A percentile compares a stretch with the other conserved stretches of the same genome.
Evolutionary conservation across 2,329 filamentous ascomycete species (phyloP).

Genomic region (Daldinia sp.): DNA sequence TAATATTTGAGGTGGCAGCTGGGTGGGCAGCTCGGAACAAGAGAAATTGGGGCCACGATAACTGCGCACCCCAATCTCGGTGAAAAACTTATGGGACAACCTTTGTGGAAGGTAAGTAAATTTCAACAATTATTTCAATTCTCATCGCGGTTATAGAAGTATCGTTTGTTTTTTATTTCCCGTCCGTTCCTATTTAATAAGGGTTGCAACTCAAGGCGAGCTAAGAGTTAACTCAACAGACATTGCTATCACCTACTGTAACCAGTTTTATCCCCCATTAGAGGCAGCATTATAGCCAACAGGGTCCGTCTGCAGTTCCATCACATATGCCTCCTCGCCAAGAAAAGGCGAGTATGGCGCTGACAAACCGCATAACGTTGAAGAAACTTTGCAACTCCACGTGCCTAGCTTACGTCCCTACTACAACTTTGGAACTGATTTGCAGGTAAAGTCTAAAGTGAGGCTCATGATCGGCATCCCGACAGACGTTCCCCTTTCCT

Average conservation of each 20-base stretch:
- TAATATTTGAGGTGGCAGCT: constrained; percentile 15
- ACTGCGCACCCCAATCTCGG: constrained; percentile 18
- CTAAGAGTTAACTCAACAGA: constrained; percentile 6
- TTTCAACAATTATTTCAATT: constrained; percentile 4
- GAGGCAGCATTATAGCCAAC: constrained; percentile 39
- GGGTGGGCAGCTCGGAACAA: constrained; percentile 33
- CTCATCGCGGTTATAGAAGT: constrained; percentile 7
- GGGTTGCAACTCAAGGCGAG: constrained; percentile 30
- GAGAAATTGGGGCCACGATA: constrained; percentile 21
- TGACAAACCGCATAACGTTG: constrained; percentile 31
- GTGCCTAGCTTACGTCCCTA: constrained; percentile 33
- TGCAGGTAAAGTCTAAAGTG: constrained; percentile 32
- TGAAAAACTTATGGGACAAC: constrained; percentile 10
- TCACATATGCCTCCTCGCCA: constrained; percentile 41
- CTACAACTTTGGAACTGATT: constrained; percentile 38
- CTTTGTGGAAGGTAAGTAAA: constrained; percentile 24
- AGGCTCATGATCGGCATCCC: constrained; percentile 45
- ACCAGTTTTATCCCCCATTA: constrained; percentile 42
- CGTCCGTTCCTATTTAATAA: constrained; percentile 34
- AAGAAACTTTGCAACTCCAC: constrained; percentile 31
- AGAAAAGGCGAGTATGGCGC: constrained; percentile 27
- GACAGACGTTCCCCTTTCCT: constrained; percentile 29
- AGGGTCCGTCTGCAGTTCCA: constrained; percentile 44
- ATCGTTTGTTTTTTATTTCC: constrained; percentile 26
- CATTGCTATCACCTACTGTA: constrained; percentile 46